A percentile compares a stretch with the other conserved stretches of the same genome.
Conservation (phyloP, 2,329 filamentous ascomycete genomes). For the Sclerotinia spermophila region DNA sequence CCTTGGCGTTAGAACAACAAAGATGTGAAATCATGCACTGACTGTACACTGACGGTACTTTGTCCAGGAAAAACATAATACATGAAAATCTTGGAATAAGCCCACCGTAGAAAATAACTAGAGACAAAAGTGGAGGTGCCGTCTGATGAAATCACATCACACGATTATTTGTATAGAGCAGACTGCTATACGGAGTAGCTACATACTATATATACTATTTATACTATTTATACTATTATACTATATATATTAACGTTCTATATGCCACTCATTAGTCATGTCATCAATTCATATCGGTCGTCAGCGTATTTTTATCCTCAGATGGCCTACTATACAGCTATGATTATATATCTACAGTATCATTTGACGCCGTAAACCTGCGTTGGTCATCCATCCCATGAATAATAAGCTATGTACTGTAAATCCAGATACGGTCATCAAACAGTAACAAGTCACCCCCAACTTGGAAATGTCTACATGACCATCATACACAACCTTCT, state of each 20-base stretch:
- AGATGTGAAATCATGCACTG: background rate
- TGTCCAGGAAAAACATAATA: background rate
- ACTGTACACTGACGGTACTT: no score
- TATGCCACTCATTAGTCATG: no score
- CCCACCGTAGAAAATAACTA: background rate
- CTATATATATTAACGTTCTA: no score
- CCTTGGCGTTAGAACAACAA: background rate
- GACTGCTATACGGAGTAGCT: no score
- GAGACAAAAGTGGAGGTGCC: slow-evolving; percentile 9
- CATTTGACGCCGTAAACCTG: background rate
- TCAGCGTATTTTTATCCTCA: background rate
- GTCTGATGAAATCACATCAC: no score
- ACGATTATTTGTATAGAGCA: no score
- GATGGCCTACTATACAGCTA: background rate
- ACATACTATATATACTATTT: no score
- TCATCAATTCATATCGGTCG: background rate
- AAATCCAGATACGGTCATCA: background rate
- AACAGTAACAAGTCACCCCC: background rate
- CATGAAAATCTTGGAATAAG: background rate
- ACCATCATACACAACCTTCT: background rate
- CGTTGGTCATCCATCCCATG: background rate
- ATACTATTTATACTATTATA: no score
- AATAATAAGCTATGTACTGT: background rate
- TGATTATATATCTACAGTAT: background rate
- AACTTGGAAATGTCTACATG: background rate